A percentile compares a stretch with the other conserved stretches of the same genome.
phyloP scores from a whole-genome alignment of 2,329 filamentous ascomycete genomes.

The Geosmithia flava region DNA sequence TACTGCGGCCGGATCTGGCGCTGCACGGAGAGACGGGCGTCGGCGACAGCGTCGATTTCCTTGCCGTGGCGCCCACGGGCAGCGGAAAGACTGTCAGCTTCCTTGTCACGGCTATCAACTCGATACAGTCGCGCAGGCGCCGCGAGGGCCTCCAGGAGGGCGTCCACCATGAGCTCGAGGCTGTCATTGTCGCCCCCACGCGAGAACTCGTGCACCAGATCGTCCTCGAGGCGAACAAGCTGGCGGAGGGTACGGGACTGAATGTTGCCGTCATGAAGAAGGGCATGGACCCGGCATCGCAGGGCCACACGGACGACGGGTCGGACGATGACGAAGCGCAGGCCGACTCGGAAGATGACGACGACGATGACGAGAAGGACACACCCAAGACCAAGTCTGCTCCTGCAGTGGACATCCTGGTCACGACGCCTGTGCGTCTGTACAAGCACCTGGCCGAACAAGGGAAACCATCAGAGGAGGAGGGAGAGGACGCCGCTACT shows the following conservation, averaged over 20 bases:
- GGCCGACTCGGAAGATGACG: slow-evolving; percentile 15
- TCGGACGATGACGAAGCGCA: slow-evolving; percentile 21
- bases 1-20: slow-evolving; percentile 47
- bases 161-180: slow-evolving; percentile 39
- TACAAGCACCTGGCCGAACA: slow-evolving; percentile 50
- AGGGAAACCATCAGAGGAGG: neutral
- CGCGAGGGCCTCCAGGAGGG: slow-evolving; percentile 27
- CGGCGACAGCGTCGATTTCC: slow-evolving; percentile 49
- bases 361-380: slow-evolving; percentile 7
- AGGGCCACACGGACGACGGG: slow-evolving; percentile 15
- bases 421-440: slow-evolving; percentile 45
- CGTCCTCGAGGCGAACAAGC: slow-evolving; percentile 73
- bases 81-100: slow-evolving; percentile 96
- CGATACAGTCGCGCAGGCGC: slow-evolving; percentile 47
- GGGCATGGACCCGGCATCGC: slow-evolving; percentile 57
- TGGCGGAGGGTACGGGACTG: slow-evolving; percentile 63
- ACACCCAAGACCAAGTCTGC: slow-evolving; percentile 7
- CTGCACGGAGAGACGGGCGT: slow-evolving; percentile 25
- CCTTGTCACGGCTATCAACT: slow-evolving; percentile 74
- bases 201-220: slow-evolving; percentile 71
- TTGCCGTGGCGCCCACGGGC: slow-evolving; percentile 86
- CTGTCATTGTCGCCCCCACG: slow-evolving; percentile 65
- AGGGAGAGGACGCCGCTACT: slow-evolving; percentile 14
- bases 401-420: slow-evolving; percentile 22
- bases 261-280: slow-evolving; percentile 76